Percentiles rank a stretch among this genome's conserved stretches.
These are phyloP conservation scores for Setaria italica DNA, from an alignment of 202 grass and related monocot genomes.

Conservation along the genomic window DNA sequence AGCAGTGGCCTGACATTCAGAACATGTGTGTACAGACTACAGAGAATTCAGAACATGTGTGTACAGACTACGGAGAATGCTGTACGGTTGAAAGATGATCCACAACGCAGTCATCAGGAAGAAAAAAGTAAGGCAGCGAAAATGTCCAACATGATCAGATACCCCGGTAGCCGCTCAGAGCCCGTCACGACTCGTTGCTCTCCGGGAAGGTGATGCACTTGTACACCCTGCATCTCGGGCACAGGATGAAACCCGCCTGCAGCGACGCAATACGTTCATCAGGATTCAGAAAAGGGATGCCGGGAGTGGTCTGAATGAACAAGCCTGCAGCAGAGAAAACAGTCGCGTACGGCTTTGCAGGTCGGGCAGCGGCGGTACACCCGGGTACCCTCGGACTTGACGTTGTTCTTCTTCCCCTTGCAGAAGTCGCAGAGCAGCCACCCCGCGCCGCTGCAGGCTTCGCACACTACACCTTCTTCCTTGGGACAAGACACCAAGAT, in stretches of 20 bases:
- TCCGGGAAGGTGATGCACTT: slow-evolving; percentile 91
- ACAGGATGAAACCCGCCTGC: slow-evolving; percentile 81
- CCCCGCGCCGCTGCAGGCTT: slow-evolving; percentile 64
- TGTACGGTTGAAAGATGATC: neutral
- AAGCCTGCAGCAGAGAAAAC: neutral
- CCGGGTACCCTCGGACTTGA: slow-evolving; percentile 72
- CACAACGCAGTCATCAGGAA: neutral
- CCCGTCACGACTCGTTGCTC: slow-evolving; percentile 51
- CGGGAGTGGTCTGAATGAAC: neutral
- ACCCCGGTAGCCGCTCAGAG: slow-evolving; percentile 17
- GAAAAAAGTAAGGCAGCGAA: neutral
- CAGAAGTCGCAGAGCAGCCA: slow-evolving; percentile 90
- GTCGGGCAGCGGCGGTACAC: slow-evolving; percentile 93
- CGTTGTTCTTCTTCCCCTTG: slow-evolving; percentile 87
- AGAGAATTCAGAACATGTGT: neutral
- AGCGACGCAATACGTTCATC: neutral
- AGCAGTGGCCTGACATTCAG: neutral
- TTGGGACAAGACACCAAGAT: slow-evolving; percentile 30
- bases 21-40: neutral
- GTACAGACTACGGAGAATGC: no score
- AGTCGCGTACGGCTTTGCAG: slow-evolving; percentile 84
- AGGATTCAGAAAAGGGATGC: neutral
- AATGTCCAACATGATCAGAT: neutral
- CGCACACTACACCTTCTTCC: slow-evolving; percentile 75
- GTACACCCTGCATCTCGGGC: slow-evolving; percentile 94